Evolutionary conservation across 2,329 filamentous ascomycete species (phyloP).

Genomic region (Fusarium gaditjirri): DNA sequence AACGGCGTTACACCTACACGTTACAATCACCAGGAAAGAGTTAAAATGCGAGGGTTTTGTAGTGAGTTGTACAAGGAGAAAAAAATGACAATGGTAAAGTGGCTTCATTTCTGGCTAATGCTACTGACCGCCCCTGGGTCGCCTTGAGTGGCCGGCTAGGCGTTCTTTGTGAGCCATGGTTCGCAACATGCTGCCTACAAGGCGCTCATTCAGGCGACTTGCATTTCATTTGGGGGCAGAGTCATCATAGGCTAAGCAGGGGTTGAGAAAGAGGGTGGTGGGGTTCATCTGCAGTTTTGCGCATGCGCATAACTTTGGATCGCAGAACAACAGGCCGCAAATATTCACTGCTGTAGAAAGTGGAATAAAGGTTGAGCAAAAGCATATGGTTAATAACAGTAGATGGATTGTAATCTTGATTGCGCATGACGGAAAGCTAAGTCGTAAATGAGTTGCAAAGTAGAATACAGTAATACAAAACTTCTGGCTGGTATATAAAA

Average conservation of each 20-base stretch:
- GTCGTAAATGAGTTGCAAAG: not conserved
- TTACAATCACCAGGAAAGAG: no score
- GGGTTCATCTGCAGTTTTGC: not conserved
- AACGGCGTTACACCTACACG: not conserved
- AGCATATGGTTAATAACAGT: not conserved
- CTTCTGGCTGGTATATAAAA: not conserved
- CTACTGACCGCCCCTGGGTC: not conserved
- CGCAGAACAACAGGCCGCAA: not conserved
- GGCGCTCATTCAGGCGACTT: not conserved
- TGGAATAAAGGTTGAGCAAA: not conserved
- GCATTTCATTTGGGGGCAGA: not conserved
- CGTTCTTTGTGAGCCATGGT: not conserved
- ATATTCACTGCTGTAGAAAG: not conserved
- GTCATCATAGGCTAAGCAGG: not conserved
- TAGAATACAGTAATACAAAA: not conserved
- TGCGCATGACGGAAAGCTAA: not conserved
- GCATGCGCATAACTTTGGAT: not conserved
- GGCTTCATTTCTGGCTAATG: not conserved
- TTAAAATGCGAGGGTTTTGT: not conserved
- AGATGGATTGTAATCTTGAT: fast-evolving
- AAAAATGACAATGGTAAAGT: not conserved
- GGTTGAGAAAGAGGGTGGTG: not conserved
- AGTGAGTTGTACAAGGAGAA: not conserved
- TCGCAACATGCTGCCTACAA: not conserved
- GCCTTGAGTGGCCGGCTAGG: not conserved